phyloP scores from a whole-genome alignment of 192 early-diverging fungal species.

The Irineochytrium annulatum region DNA sequence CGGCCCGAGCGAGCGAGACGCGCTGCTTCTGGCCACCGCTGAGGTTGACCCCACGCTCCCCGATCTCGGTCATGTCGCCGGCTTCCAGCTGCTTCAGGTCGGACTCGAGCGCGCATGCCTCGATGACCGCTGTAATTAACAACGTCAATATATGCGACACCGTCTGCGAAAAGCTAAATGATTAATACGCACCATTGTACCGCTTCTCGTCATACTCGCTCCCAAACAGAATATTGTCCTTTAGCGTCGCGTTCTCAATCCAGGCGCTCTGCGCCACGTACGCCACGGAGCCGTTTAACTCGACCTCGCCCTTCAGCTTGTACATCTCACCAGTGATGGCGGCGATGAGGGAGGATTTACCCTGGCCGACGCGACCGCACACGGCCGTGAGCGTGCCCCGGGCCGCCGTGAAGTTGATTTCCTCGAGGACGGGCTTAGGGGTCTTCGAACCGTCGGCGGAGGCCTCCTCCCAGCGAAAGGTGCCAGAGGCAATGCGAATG shows the following conservation, averaged over 20 bases:
- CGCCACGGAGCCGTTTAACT: too few species aligned
- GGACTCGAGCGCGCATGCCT: conserved; percentile 55
- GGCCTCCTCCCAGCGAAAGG: too few species aligned
- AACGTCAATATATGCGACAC: conserved; percentile 38
- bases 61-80: conserved; percentile 59
- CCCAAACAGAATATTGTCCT: conserved; percentile 70
- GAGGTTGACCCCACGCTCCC: conserved; percentile 49
- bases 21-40: conserved; percentile 69
- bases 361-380: conserved; percentile 44
- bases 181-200: conserved; percentile 59
- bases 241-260: conserved; percentile 70
- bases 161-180: conserved; percentile 66
- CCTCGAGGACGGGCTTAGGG: conserved; percentile 12
- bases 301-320: too few species aligned
- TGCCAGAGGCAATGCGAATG: too few species aligned
- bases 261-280: too few species aligned
- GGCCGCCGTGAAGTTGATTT: conserved; percentile 26
- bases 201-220: conserved; percentile 50
- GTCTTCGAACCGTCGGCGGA: too few species aligned
- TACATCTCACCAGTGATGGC: conserved; percentile 46
- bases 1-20: conserved; percentile 72
- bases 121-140: conserved; percentile 7
- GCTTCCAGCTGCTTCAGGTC: conserved; percentile 61
- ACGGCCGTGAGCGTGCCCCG: conserved; percentile 33
- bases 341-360: conserved; percentile 35